These are phyloP conservation scores for Lagerstroemia speciosa DNA, from an alignment of 345 rosid species.

Conservation along the genomic window DNA sequence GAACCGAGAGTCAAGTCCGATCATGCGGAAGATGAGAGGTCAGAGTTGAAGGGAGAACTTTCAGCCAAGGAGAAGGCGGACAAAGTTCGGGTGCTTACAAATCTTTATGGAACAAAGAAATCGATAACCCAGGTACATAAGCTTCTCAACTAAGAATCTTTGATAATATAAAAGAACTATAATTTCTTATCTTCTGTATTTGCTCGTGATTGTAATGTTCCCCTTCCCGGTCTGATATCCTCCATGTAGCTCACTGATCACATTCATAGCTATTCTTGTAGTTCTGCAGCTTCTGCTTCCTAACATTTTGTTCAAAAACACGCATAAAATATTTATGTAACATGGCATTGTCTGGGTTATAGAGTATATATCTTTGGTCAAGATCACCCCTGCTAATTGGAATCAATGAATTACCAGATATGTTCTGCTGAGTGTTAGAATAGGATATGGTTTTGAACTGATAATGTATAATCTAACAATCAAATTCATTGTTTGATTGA, in stretches of 20 bases:
- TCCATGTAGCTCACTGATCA: not conserved
- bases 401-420: not conserved
- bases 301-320: not conserved
- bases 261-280: not conserved
- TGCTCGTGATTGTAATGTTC: not conserved
- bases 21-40: constrained; percentile 25
- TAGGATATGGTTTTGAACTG: not conserved
- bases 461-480: not conserved
- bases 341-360: not conserved
- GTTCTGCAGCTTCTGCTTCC: not conserved
- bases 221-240: not conserved
- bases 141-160: not conserved
- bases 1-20: constrained; percentile 39
- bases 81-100: constrained; percentile 15
- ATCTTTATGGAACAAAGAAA: constrained; percentile 40
- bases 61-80: constrained; percentile 16
- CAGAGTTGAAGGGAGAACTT: constrained; percentile 19
- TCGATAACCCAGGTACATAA: constrained; percentile 33
- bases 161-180: not conserved
- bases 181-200: not conserved
- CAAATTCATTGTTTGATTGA: not conserved
- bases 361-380: not conserved
- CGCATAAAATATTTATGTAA: not conserved
- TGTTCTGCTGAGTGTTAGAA: not conserved
- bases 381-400: not conserved